Base-by-base conservation (phyloP, 2,329 filamentous ascomycete species). In the Calonectria crousiana region DNA sequence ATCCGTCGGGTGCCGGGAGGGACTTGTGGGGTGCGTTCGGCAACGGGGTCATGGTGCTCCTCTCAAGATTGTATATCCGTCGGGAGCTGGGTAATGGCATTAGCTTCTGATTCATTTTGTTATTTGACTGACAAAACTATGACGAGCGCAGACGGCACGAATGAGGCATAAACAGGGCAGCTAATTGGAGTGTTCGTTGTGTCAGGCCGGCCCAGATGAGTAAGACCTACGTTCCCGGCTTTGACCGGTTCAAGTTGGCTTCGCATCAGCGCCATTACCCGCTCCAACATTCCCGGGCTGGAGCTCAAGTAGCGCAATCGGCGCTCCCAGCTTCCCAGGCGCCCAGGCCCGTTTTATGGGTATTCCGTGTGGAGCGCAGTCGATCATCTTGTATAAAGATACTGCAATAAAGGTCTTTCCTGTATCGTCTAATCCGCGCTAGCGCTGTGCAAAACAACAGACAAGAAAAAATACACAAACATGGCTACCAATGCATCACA, bases 381-480 rank as follows among this genome's bases (percentile, higher is more conserved):
- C 30, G 67, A 41, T 36, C 28, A 69, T 69, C 58, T 60, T 69
- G 58, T 73, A 73, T 73, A 73, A 73, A 69, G 51, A 60, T 67
- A 64, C 49, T 52, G 28, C 41, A 34, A 44, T 38, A 66, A 36
- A 44, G 56, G 51, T n/a, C 47, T 34, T 52, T 64, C 58, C 41
- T 38, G 28, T 32, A 52, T 23, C 30, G 58, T 64, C 65, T 47
- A 26, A 34, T 53, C 8, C 44, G 51, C 53, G 52, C 69, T 72
- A 67, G 69, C 41, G 52, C 49, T 67, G 53, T 36, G 26, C n/a
- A 52, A 52, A 53, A 41, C 69, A 23, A 44, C 66, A 44, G 36
- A 71, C 23, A 16, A 38, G n/a, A 64, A 49, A 36, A 36, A 47
- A 34, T 30, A 41, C 14, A 16, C 56, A 60, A 62, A 69, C 47